phyloP scores from a whole-genome alignment of 768 basidiomycete genomes.

The Pleurotus sapidus region DNA sequence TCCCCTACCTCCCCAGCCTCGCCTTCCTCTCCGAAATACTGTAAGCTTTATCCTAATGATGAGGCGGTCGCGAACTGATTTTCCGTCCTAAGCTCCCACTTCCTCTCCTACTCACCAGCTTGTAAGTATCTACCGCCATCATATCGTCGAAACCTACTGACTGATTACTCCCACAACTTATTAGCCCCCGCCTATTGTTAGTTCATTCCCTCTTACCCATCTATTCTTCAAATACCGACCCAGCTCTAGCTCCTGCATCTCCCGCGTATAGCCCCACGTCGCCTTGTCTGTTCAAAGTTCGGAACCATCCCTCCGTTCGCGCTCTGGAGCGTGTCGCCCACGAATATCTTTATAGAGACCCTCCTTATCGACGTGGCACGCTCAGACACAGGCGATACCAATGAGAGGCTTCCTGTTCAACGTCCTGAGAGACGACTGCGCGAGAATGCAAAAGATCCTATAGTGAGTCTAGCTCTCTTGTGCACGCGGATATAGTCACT shows the following conservation, averaged over 20 bases:
- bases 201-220: slow-evolving; percentile 15
- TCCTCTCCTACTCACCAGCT: slow-evolving; percentile 86
- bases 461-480: no score
- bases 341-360: no score
- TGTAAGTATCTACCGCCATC: slow-evolving; percentile 47
- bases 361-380: no score
- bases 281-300: slow-evolving; percentile 26
- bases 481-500: no score
- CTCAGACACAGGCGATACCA: no score
- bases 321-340: no score
- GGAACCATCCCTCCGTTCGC: no score
- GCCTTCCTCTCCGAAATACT: slow-evolving; percentile 90
- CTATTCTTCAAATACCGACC: slow-evolving; percentile 10
- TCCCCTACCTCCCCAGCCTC: slow-evolving; percentile 94
- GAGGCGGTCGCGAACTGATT: slow-evolving; percentile 8
- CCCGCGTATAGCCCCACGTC: slow-evolving; percentile 87
- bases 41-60: slow-evolving; percentile 37
- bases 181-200: slow-evolving; percentile 81
- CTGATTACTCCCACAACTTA: slow-evolving; percentile 1
- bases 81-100: slow-evolving; percentile 59
- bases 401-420: no score
- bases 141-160: slow-evolving; percentile 9
- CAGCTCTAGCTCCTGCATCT: slow-evolving; percentile 66
- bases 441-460: no score
- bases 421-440: no score